Base-by-base conservation (phyloP, 306 rosid genomes). In the Vicia sativa region DNA sequence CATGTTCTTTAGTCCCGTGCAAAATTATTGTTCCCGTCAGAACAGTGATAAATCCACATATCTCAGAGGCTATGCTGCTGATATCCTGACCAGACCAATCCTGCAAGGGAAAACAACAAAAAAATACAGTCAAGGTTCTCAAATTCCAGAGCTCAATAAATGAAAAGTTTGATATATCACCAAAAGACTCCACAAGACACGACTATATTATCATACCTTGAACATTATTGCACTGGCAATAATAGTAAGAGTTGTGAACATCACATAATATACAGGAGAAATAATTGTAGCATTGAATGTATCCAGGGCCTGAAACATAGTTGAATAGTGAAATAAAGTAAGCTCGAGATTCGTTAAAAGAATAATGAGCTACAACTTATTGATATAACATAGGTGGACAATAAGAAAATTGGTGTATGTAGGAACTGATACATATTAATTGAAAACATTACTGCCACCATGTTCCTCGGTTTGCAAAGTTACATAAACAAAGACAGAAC, bases 171-270 rank as follows among this genome's bases (percentile, higher is more conserved):
- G 55, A 65, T 8, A 21, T 25, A 71, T 54, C 26, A 12, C 42
- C 61, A 21, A 49, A 73, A 71, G 62, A 58, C 38, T 37, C n/a
- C 35, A 71, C n/a, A 50, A 35, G 46, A 62, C 29, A 68, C 2
- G 54, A 65, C 67, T 44, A 55, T 12, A 65, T 56, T 25, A 64
- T 46, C 65, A 62, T 80, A 86, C 97, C 91, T 91, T 88, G 74
- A 88, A 91, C 97, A 91, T 91, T 78, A 91, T 84, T 68, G 87
- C 96, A 77, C 89, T 91, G 65, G 96, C 97, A 70, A 83, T 78
- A 31, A 91, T 87, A 52, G 97, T 91, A 68, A 91, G 81, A 75
- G 97, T 91, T 34, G 97, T 91, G 81, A 91, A 91, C 97, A 91
- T 88, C 37, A 84, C 96, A 87, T 91, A 91, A 73, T 91, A 91